Evolutionary conservation across 2,329 filamentous ascomycete species (phyloP).

Genomic region (Hortaea sp.): DNA sequence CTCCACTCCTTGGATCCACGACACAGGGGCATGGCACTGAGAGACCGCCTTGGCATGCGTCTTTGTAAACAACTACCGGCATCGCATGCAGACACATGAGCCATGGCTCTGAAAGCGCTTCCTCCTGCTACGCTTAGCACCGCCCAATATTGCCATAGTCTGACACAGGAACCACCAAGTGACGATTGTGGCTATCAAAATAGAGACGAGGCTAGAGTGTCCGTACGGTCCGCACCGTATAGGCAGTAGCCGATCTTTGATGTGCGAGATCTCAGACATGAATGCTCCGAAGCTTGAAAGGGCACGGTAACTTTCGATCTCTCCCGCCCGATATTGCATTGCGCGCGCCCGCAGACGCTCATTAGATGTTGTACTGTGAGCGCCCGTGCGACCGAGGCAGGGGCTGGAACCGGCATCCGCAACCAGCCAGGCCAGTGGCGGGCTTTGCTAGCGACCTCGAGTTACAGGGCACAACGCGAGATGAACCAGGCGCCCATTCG

Average conservation of each 20-base stretch:
- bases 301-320: too few relatives aligned
- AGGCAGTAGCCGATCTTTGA: background rate
- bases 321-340: too few relatives aligned
- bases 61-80: background rate
- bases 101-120: background rate
- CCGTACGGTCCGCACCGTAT: background rate
- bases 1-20: background rate
- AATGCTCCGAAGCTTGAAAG: conserved; percentile 4
- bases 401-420: background rate
- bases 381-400: background rate
- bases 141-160: too few relatives aligned
- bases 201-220: too few relatives aligned
- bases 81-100: background rate
- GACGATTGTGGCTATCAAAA: too few relatives aligned
- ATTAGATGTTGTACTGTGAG: too few relatives aligned
- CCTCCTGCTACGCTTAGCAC: too few relatives aligned
- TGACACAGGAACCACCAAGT: too few relatives aligned
- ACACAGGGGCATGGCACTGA: conserved; percentile 1
- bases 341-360: too few relatives aligned
- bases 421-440: background rate
- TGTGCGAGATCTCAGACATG: background rate
- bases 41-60: background rate
- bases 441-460: conserved; percentile 1
- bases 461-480: background rate
- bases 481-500: too few relatives aligned